These are phyloP conservation scores for Oryza rufipogon DNA, from an alignment of 176 grass and related monocot genomes.

Conservation along the genomic window DNA sequence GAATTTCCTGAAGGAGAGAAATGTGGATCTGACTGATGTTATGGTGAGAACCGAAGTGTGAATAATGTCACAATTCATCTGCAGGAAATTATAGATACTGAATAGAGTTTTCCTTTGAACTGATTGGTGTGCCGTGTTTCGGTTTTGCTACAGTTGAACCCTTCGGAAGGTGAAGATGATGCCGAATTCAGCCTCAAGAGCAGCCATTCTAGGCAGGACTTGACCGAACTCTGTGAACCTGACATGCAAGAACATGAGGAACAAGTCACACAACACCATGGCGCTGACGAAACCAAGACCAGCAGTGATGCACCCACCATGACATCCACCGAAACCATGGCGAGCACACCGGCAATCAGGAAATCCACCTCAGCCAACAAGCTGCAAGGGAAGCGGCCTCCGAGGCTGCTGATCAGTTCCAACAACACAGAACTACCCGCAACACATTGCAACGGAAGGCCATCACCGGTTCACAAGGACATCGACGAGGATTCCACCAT, in stretches of 20 bases:
- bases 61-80: not conserved
- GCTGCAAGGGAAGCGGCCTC: conserved; percentile 41
- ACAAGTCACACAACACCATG: not conserved
- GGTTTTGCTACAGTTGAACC: conserved; percentile 28
- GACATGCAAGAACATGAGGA: conserved; percentile 7
- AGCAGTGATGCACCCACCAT: not conserved
- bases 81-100: not conserved
- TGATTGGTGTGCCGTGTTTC: not conserved
- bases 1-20: conserved; percentile 63
- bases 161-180: conserved; percentile 40
- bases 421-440: not conserved
- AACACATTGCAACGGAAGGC: not conserved
- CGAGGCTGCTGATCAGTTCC: conserved; percentile 18
- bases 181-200: conserved; percentile 33
- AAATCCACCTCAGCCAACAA: conserved; percentile 11
- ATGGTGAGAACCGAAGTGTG: conserved; percentile 28
- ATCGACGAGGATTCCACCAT: conserved; percentile 29
- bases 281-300: not conserved
- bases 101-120: not conserved
- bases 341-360: conserved; percentile 11
- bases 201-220: conserved; percentile 36
- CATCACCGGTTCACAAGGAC: conserved; percentile 24
- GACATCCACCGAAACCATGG: not conserved
- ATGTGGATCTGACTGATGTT: conserved; percentile 54
- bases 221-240: conserved; percentile 26